Evolutionary conservation across 768 basidiomycete species (phyloP).

Genomic region (Rhizopogon vesiculosus): DNA sequence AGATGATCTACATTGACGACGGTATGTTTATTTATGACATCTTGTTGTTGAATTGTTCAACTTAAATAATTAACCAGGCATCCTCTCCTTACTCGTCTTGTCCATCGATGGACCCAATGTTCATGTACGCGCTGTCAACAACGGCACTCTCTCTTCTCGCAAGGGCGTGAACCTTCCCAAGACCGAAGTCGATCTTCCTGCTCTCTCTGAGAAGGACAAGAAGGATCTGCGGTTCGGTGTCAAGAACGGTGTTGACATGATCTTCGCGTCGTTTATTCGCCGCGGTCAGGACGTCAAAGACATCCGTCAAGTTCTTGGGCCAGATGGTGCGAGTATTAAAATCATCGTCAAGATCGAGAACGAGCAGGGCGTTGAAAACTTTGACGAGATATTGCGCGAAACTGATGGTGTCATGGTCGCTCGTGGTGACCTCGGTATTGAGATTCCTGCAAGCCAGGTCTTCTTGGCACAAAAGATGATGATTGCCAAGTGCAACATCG

Average conservation of each 20-base stretch:
- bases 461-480: constrained; percentile 99
- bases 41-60: not conserved
- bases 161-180: constrained; percentile 99
- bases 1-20: constrained; percentile 96
- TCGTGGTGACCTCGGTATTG: constrained; percentile 98
- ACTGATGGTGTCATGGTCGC: constrained; percentile 99
- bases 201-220: constrained; percentile 98
- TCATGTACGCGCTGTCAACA: constrained; percentile 85
- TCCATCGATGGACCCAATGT: constrained; percentile 80
- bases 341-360: constrained; percentile 99
- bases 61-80: constrained; percentile 34
- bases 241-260: constrained; percentile 97
- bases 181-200: constrained; percentile 95
- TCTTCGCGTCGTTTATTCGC: constrained; percentile 99
- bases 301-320: constrained; percentile 90
- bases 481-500: constrained; percentile 98
- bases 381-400: constrained; percentile 95
- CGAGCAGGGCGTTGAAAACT: constrained; percentile 97
- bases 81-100: constrained; percentile 89
- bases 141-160: constrained; percentile 87
- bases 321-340: constrained; percentile 94
- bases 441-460: constrained; percentile 98
- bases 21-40: constrained; percentile 38
- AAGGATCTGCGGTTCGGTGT: constrained; percentile 92
- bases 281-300: constrained; percentile 90